Percentiles rank a stretch among this genome's conserved stretches.
Conservation (phyloP, 2,329 filamentous ascomycete genomes). For the Orbilia blumenaviensis region DNA sequence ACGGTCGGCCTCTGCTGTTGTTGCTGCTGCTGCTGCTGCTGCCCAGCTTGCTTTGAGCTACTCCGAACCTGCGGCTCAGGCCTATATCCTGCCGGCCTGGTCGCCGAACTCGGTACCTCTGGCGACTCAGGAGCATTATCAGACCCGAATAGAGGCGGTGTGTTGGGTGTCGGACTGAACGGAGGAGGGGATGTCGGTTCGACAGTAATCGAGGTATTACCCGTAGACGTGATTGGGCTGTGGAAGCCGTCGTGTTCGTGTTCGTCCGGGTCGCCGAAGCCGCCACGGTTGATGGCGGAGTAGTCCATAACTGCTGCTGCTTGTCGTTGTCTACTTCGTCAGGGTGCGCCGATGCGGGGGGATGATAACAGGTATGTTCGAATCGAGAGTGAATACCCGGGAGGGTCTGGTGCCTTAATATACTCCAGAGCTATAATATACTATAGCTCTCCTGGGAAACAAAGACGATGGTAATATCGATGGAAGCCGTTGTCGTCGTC, state of each 20-base stretch:
- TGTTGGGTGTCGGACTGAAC: constrained; percentile 35
- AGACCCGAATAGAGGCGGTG: constrained; percentile 21
- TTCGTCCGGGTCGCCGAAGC: constrained; percentile 45
- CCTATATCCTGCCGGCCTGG: constrained; percentile 17
- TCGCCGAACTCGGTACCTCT: constrained; percentile 9
- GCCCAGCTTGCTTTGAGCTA: constrained; percentile 59
- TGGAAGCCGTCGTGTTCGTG: constrained; percentile 41
- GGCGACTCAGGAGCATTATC: constrained; percentile 37
- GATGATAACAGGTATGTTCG: not conserved
- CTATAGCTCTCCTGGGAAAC: not conserved
- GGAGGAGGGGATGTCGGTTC: constrained; percentile 43
- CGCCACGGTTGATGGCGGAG: constrained; percentile 44
- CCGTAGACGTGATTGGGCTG: constrained; percentile 39
- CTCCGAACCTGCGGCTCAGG: constrained; percentile 44
- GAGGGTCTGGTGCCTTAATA: not conserved
- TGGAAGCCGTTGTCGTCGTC: not conserved
- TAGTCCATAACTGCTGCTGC: constrained; percentile 35
- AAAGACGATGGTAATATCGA: not conserved
- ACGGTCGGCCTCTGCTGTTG: constrained; percentile 68
- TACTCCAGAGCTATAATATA: not conserved
- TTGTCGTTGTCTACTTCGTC: not conserved
- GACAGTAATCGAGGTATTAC: not conserved
- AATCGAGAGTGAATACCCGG: not conserved
- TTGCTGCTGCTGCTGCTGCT: constrained; percentile 62
- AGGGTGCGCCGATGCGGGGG: constrained; percentile 40